Percentiles rank a stretch among this genome's conserved stretches.
These are phyloP conservation scores for Astragalus glycyphyllos DNA, from an alignment of 306 rosid genomes.

Conservation along the genomic window DNA sequence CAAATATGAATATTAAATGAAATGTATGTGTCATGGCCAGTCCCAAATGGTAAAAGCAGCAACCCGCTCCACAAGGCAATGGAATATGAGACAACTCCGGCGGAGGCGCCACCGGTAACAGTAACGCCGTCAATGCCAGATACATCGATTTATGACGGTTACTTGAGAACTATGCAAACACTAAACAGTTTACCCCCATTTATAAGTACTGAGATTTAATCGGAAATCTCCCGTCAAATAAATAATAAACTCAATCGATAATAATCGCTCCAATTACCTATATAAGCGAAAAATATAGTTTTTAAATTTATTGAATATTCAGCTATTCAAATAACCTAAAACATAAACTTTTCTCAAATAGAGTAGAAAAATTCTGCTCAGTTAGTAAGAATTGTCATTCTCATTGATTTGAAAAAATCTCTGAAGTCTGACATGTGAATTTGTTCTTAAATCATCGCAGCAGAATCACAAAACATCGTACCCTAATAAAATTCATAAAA, in stretches of 20 bases:
- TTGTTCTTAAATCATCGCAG: constrained; percentile 61
- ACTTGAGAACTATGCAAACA: constrained; percentile 70
- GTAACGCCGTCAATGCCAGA: constrained; percentile 50
- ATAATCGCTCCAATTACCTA: no score
- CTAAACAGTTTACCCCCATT: constrained; percentile 45
- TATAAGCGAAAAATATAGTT: no score
- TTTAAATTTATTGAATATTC: no score
- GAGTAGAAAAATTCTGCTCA: no score
- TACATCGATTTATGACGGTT: constrained; percentile 58
- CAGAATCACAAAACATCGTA: background rate
- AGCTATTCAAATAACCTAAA: no score
- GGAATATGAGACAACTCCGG: constrained; percentile 68
- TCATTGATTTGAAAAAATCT: constrained; percentile 67
- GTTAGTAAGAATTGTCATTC: constrained; percentile 56
- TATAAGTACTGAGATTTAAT: constrained; percentile 41
- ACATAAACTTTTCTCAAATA: no score
- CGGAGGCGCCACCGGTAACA: no score
- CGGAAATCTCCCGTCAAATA: constrained; percentile 64
- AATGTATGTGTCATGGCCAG: constrained; percentile 75
- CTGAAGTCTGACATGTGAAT: constrained; percentile 96
- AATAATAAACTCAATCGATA: no score
- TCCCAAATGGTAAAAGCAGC: constrained; percentile 66
- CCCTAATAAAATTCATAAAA: background rate
- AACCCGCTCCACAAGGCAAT: constrained; percentile 68
- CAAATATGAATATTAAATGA: no score